Evolutionary conservation across 2,329 filamentous ascomycete genomes (phyloP).

Genomic region (Pestalotiopsis sp.): DNA sequence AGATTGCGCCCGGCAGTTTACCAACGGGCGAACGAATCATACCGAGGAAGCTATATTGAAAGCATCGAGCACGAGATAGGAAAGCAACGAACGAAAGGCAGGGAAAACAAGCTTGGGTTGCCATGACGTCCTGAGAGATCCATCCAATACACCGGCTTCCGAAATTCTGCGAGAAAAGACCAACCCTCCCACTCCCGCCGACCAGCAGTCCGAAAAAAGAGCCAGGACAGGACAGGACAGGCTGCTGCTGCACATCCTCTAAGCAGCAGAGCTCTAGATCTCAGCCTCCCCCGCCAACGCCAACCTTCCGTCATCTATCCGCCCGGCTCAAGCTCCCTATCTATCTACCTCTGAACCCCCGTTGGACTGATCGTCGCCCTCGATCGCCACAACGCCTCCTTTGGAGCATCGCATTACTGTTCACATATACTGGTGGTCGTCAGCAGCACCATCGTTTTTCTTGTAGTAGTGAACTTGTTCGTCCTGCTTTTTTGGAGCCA

Average conservation of each 20-base stretch:
- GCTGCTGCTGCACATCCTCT: background rate
- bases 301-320: background rate
- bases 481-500: background rate
- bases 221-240: background rate
- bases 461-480: background rate
- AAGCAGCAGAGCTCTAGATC: constrained; percentile 7
- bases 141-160: constrained; percentile 1
- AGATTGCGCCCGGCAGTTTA: background rate
- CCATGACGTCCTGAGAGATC: constrained; percentile 12
- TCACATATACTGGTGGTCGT: background rate
- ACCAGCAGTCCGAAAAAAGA: background rate
- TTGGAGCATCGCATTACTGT: background rate
- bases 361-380: background rate
- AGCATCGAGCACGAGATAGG: background rate
- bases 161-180: background rate
- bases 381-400: background rate
- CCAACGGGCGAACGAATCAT: background rate
- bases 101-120: constrained; percentile 9
- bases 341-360: background rate
- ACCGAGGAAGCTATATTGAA: background rate
- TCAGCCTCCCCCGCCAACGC: constrained; percentile 13
- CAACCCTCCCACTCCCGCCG: background rate
- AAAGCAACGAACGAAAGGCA: background rate
- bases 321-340: background rate
- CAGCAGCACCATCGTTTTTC: background rate